These are phyloP conservation scores for Yamadazyma philogaea DNA, from an alignment of 805 yeast genomes.

Conservation along the genomic window DNA sequence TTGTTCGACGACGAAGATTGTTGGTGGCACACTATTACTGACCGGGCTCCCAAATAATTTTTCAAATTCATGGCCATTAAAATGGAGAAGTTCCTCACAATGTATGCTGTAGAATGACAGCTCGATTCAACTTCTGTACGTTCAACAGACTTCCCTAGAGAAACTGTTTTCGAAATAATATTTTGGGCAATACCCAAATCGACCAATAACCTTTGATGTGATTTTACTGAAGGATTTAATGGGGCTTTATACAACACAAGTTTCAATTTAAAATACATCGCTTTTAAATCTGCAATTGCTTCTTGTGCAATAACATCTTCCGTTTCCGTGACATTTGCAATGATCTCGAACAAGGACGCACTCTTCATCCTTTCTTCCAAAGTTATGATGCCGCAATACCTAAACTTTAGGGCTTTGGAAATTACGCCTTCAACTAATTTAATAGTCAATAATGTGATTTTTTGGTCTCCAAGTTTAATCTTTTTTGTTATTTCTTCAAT, in stretches of 20 bases:
- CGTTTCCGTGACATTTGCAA: conserved; percentile 39
- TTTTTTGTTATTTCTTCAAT: conserved; percentile 42
- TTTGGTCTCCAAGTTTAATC: conserved; percentile 41
- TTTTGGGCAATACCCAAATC: conserved; percentile 38
- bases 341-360: conserved; percentile 43
- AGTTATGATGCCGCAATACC: conserved; percentile 42
- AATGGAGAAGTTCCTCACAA: conserved; percentile 44
- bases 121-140: background rate
- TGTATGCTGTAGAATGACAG: conserved; percentile 35
- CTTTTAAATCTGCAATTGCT: conserved; percentile 28
- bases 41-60: conserved; percentile 52
- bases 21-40: conserved; percentile 55
- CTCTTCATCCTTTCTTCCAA: conserved; percentile 46
- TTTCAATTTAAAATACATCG: conserved; percentile 33
- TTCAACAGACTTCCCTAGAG: too few relatives aligned
- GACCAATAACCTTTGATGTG: conserved; percentile 39
- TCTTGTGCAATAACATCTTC: conserved; percentile 31
- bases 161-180: conserved; percentile 39
- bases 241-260: conserved; percentile 30
- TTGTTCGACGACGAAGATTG: too few relatives aligned
- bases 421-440: conserved; percentile 47
- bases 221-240: conserved; percentile 35
- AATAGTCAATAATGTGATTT: conserved; percentile 41
- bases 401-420: conserved; percentile 38
- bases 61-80: conserved; percentile 53